Percentiles rank a stretch among this genome's conserved stretches.
Evolutionary conservation across 202 grass and related monocot genomes (phyloP).

Genomic region (Thinopyrum obtusiflorum): DNA sequence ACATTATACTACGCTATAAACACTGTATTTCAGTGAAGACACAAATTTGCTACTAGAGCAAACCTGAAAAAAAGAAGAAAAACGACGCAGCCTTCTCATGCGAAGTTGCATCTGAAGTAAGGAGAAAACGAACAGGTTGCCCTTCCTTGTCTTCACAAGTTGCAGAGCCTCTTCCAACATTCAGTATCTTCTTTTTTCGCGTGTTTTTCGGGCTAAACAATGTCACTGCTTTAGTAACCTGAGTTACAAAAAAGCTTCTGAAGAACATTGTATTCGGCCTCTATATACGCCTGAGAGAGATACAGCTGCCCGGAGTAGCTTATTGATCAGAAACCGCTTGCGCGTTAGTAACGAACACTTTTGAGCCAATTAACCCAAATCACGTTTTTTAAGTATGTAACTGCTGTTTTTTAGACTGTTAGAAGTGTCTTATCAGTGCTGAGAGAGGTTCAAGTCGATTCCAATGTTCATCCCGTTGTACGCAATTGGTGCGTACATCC

Average conservation of each 20-base stretch:
- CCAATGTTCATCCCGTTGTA: conserved; percentile 87
- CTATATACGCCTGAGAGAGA: conserved; percentile 22
- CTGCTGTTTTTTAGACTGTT: background rate
- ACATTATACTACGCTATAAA: background rate
- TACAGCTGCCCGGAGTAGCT: background rate
- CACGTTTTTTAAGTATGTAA: conserved; percentile 4
- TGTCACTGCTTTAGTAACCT: conserved; percentile 7
- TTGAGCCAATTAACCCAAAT: conserved; percentile 10
- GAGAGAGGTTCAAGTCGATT: conserved; percentile 59
- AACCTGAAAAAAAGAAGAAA: background rate
- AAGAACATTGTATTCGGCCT: conserved; percentile 6
- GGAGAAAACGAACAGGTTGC: background rate
- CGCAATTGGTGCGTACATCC: conserved; percentile 86
- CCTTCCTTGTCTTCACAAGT: conserved; percentile 39
- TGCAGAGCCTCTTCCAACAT: conserved; percentile 22
- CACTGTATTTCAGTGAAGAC: background rate
- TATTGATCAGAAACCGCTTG: conserved; percentile 30
- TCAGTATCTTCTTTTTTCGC: background rate
- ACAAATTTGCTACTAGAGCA: conserved; percentile 34
- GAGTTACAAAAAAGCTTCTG: conserved; percentile 1
- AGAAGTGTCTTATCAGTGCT: conserved; percentile 12
- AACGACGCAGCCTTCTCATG: background rate
- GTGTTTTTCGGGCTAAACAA: conserved; percentile 20
- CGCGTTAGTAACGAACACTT: conserved; percentile 26
- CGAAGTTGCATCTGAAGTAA: background rate